phyloP scores from a whole-genome alignment of 108 stramenopile species.

The Cyclotella sp. region DNA sequence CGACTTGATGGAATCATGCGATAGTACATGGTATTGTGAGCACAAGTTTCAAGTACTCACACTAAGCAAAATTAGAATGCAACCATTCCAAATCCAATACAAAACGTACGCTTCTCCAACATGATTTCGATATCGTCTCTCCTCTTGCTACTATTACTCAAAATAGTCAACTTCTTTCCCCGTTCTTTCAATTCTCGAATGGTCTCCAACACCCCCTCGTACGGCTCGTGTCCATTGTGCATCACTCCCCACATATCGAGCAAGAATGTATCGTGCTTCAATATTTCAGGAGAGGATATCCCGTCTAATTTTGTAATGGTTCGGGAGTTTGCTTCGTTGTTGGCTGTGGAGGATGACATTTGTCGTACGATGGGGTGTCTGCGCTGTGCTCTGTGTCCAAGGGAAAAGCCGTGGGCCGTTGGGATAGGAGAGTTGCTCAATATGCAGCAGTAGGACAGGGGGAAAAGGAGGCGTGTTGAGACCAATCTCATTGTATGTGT shows the following conservation, averaged over 20 bases:
- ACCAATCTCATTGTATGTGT: no score
- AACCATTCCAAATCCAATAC: neutral
- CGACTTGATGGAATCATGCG: conserved; percentile 28
- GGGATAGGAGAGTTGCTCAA: no score
- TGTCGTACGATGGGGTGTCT: no score
- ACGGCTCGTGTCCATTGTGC: conserved; percentile 86
- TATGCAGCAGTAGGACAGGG: no score
- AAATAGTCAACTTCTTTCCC: conserved; percentile 80
- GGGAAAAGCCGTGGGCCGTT: no score
- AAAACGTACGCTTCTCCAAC: conserved; percentile 55
- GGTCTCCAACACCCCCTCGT: conserved; percentile 84
- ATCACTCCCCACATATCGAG: conserved; percentile 93
- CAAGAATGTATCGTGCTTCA: conserved; percentile 81
- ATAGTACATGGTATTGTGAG: neutral
- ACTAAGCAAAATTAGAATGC: neutral
- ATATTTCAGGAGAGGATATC: conserved; percentile 45
- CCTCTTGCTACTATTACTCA: conserved; percentile 91
- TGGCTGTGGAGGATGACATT: no score
- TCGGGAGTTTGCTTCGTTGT: neutral
- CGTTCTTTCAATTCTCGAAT: conserved; percentile 56
- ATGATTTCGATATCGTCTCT: conserved; percentile 56
- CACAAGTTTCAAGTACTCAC: neutral
- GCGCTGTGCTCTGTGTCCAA: no score
- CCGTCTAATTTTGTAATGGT: conserved; percentile 13
- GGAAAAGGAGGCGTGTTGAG: no score